Evolutionary conservation across 306 rosid species (phyloP), one percentile per base, ranked within the genome.

Genomic region (Corylus heterophylla): DNA sequence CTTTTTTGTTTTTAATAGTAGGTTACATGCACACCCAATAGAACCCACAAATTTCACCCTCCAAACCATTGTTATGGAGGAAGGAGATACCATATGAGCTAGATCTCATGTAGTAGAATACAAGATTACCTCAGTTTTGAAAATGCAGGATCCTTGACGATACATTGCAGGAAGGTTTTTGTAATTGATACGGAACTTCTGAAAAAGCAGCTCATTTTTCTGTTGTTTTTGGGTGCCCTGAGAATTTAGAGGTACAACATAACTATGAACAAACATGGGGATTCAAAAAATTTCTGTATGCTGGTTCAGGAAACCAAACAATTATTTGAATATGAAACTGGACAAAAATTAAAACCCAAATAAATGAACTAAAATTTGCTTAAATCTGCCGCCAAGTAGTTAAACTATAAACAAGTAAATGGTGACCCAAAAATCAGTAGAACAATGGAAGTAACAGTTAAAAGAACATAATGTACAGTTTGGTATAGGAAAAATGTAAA

Each of bases 141-240:
- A 74, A 79, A 92, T 77, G 87, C 90, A 92, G 3, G 98, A 88
- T 70, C 97, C 94, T 83, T 90, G 97, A n/a, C 92, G 92, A 44
- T 79, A 83, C 58, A 90, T 89, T 20, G 77, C 87, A 59, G 84
- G 74, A 58, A 90, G 54, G 35, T 90, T 88, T 64, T 85, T 88
- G 71, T 90, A 94, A 79, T 90, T 90, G 76, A 92, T 81, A 51
- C 76, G 82, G 79, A 89, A 90, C 83, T 89, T 83, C 49, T 87
- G 86, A 70, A 87, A 92, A 52, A 92, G 89, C 77, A 90, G 79
- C 77, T 85, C 88, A 77, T 92, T 88, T 71, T 85, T 86, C 56
- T 89, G 86, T 13, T 74, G 78, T 83, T 92, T 92, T 62, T 77
- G 78, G 49, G 88, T 89, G 73, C 76, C 94, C 86, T 87, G 83